Conservation (phyloP, 1,284 basidiomycete genomes). For the Melampsora occidentalis region DNA sequence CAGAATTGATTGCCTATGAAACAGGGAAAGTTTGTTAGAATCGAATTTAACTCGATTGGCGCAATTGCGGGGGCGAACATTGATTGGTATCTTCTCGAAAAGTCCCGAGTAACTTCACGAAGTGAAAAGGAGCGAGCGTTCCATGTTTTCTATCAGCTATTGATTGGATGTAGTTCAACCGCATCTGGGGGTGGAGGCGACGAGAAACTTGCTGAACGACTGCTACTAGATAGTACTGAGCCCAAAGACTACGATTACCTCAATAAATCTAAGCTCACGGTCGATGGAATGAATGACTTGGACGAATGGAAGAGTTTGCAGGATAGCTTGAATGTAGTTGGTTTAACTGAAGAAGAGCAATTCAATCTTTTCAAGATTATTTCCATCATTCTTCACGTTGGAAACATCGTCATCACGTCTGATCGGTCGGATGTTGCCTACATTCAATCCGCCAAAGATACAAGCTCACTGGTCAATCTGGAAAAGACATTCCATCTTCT, state of each 20-base stretch:
- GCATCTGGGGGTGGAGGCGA: slow-evolving; percentile 47
- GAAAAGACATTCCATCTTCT: slow-evolving; percentile 91
- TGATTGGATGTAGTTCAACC: slow-evolving; percentile 55
- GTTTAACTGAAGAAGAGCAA: slow-evolving; percentile 80
- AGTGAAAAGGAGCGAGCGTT: slow-evolving; percentile 87
- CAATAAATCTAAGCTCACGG: slow-evolving; percentile 79
- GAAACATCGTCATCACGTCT: slow-evolving; percentile 81
- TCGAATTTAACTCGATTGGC: slow-evolving; percentile 88
- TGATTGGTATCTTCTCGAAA: slow-evolving; percentile 98
- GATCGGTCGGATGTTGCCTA: slow-evolving; percentile 83
- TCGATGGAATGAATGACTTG: slow-evolving; percentile 90
- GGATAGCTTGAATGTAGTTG: slow-evolving; percentile 79
- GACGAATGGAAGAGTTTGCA: slow-evolving; percentile 81
- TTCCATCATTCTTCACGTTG: slow-evolving; percentile 89
- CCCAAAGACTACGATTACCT: slow-evolving; percentile 86
- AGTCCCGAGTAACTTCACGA: slow-evolving; percentile 87
- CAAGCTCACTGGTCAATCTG: slow-evolving; percentile 48
- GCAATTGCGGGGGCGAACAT: slow-evolving; percentile 97
- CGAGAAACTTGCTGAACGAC: slow-evolving; percentile 59
- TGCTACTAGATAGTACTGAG: slow-evolving; percentile 68
- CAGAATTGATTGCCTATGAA: background rate
- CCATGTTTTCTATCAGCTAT: slow-evolving; percentile 92
- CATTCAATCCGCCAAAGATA: slow-evolving; percentile 58
- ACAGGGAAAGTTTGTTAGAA: slow-evolving; percentile 88
- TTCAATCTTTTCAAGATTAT: slow-evolving; percentile 90